Evolutionary conservation across 2,329 filamentous ascomycete genomes (phyloP).

Genomic region (Didymella exigua): DNA sequence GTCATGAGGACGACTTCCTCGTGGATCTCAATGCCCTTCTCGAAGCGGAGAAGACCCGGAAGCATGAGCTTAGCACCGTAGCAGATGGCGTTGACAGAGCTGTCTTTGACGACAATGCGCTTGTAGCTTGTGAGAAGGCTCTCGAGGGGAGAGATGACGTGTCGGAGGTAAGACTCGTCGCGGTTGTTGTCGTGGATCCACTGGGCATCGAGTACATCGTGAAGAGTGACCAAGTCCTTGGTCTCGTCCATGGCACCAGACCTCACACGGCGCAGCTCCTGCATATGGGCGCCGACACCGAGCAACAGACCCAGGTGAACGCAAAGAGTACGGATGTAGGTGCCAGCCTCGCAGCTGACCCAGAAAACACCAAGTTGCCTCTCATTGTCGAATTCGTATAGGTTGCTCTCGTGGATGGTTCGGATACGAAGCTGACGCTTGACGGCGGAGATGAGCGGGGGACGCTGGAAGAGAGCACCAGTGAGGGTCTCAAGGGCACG

Average conservation of each 20-base stretch:
- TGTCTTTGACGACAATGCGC: conserved; percentile 96
- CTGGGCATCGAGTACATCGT: conserved; percentile 94
- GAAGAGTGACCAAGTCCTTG: conserved; percentile 86
- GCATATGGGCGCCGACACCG: conserved; percentile 95
- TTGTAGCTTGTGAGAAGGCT: conserved; percentile 92
- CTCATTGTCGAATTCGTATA: conserved; percentile 96
- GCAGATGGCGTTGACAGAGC: conserved; percentile 94
- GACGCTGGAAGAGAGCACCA: conserved; percentile 95
- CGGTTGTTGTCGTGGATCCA: conserved; percentile 95
- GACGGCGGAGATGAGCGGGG: conserved; percentile 95
- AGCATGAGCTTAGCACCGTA: conserved; percentile 99
- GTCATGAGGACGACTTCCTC: conserved; percentile 99
- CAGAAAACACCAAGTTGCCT: conserved; percentile 97
- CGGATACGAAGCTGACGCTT: conserved; percentile 98
- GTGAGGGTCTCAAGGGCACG: conserved; percentile 94
- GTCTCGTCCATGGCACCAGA: conserved; percentile 94
- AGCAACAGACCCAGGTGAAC: conserved; percentile 82
- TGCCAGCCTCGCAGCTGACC: conserved; percentile 98
- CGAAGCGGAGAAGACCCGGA: conserved; percentile 91
- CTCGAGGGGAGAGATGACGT: conserved; percentile 90
- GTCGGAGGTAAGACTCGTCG: conserved; percentile 90
- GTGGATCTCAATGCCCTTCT: conserved; percentile 87
- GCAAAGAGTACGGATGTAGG: conserved; percentile 97
- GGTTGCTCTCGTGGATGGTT: conserved; percentile 96
- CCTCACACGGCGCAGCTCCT: conserved; percentile 92